Base-by-base conservation (phyloP, 129 eudicot species). In the Arctium minus region DNA sequence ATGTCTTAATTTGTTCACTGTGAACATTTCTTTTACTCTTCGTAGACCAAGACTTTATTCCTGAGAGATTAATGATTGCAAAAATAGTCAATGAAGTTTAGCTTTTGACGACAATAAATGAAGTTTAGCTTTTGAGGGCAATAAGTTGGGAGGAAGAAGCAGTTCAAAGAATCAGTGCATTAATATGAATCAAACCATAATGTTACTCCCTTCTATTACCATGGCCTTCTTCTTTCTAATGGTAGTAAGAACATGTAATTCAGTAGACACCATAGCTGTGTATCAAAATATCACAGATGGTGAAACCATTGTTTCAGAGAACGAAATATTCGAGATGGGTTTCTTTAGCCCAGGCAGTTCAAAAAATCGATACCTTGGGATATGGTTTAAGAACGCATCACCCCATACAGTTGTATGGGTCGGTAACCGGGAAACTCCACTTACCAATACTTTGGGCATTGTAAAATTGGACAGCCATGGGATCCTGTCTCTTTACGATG, bases 261-360 rank as follows among this genome's bases (percentile, higher is more conserved):
- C 81, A 78, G 3, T 62, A 78, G 60, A 78, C 36, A 64, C 81
- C 81, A 78, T 78, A 78, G 2, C 73, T 11, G 62, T 64, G 36
- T n/a, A n/a, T 10, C 73, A 64, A 78, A 78, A 37, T 60, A 62
- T 78, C 73, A 35, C 73, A 64, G 81, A 78, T 27, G 73, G 62
- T 64, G 60, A 64, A 2, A 78, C 81, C 81, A 64, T 78, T 22
- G 73, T 78, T 22, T 78, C 81, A 0, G 37, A 15, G 15, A 64
- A 78, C 7, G 1, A 36, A 37, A 64, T 0, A 18, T 78, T 78
- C 22, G 81, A 78, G 81, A 11, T 79, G 32, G 83, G 83, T 44
- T 79, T 79, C 83, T 70, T 79, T 44, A 68, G 76, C 33, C 83
- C 76, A 44, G 83, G 83, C 15, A 70, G 68, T 70, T 79, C 83